Evolutionary conservation across 1,284 basidiomycete genomes (phyloP).

Genomic region (Apiotrichum veenhuisii): DNA sequence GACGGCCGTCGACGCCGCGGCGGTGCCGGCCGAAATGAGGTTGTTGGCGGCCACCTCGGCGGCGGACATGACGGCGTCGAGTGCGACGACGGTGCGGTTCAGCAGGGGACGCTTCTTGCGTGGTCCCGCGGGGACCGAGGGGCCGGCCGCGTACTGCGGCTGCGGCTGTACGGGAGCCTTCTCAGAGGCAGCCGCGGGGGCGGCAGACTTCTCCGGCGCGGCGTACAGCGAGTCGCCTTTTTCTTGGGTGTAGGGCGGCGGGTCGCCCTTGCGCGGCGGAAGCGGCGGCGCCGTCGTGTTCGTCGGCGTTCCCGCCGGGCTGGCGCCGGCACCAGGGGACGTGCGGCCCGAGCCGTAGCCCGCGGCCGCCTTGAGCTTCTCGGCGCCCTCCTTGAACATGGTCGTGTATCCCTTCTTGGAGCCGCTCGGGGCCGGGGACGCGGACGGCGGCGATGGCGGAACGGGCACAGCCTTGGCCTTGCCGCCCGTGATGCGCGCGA

Average conservation of each 20-base stretch:
- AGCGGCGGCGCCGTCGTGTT: neutral
- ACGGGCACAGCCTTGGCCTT: neutral
- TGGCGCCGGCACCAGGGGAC: neutral
- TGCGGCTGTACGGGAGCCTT: neutral
- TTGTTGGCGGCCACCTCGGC: constrained; percentile 63
- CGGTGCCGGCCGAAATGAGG: constrained; percentile 59
- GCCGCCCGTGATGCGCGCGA: constrained; percentile 1
- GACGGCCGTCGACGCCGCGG: constrained; percentile 59
- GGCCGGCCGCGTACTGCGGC: neutral
- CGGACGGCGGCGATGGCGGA: neutral
- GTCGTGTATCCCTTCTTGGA: neutral
- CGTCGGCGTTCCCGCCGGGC: neutral
- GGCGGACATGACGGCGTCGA: constrained; percentile 68
- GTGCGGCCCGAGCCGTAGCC: neutral
- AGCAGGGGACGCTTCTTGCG: constrained; percentile 40
- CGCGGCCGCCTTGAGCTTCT: neutral
- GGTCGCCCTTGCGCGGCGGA: neutral
- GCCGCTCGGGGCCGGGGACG: neutral
- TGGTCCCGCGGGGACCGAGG: neutral
- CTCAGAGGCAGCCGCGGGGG: neutral
- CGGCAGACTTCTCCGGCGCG: neutral
- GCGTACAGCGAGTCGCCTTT: neutral
- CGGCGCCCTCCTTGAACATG: constrained; percentile 1
- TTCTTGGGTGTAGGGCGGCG: neutral
- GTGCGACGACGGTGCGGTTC: constrained; percentile 61